A percentile compares a stretch with the other conserved stretches of the same genome.
Conservation (phyloP, 345 rosid genomes). For the Ceriops tagal region DNA sequence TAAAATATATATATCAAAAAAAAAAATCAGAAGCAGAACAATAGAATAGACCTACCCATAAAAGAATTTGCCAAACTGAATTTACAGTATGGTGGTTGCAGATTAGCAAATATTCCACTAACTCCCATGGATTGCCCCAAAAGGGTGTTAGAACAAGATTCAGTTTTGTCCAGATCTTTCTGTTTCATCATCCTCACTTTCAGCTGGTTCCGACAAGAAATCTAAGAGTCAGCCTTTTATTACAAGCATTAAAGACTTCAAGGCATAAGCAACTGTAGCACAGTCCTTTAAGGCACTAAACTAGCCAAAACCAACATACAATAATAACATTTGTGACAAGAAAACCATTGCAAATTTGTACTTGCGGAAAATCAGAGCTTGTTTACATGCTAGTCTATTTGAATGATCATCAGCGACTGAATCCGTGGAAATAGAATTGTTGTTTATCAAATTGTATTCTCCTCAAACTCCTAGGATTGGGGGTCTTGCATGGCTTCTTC, state of each 20-base stretch:
- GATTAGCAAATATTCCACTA: background rate
- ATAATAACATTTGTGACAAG: constrained; percentile 38
- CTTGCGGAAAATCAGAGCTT: background rate
- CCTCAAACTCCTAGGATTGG: background rate
- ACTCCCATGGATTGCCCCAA: constrained; percentile 45
- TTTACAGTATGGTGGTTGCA: background rate
- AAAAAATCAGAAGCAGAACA: too few species aligned
- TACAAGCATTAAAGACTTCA: too few species aligned
- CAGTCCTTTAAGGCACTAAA: background rate
- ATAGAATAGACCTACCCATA: background rate
- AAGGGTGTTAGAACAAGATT: constrained; percentile 61
- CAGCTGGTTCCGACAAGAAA: constrained; percentile 56
- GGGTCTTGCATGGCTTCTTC: constrained; percentile 10
- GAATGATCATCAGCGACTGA: constrained; percentile 52
- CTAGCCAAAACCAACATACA: constrained; percentile 15
- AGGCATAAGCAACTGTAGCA: too few species aligned
- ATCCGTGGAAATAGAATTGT: constrained; percentile 38
- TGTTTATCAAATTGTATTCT: constrained; percentile 16
- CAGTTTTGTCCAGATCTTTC: constrained; percentile 42
- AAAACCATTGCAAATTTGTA: constrained; percentile 19
- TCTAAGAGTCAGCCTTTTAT: too few species aligned
- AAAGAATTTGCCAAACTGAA: background rate
- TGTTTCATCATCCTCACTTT: constrained; percentile 64
- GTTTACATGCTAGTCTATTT: too few species aligned
- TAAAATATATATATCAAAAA: too few species aligned